Conservation (phyloP, 2,329 filamentous ascomycete genomes). For the Phaeoacremonium minimum region DNA sequence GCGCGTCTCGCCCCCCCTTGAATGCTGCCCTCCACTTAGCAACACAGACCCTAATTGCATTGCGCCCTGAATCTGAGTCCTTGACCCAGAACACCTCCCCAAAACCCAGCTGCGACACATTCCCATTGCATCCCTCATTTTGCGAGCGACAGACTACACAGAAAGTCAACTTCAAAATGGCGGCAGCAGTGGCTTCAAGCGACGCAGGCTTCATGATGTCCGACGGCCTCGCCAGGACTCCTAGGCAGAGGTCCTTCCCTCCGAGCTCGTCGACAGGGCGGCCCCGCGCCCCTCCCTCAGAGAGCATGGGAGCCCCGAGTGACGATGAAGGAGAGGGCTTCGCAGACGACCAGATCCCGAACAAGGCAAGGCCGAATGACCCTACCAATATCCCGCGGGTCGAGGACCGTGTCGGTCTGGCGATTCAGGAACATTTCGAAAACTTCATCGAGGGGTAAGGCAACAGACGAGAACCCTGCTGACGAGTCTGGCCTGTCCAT, state of each 20-base stretch:
- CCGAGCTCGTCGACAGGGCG: conserved; percentile 49
- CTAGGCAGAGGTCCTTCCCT: conserved; percentile 34
- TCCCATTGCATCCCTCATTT: too few relatives aligned
- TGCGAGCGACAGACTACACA: too few relatives aligned
- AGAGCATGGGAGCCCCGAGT: conserved; percentile 55
- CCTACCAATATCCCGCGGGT: conserved; percentile 60
- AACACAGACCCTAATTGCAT: background rate
- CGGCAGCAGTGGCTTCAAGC: conserved; percentile 44
- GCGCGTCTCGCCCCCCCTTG: background rate
- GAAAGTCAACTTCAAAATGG: conserved; percentile 12
- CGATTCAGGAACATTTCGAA: conserved; percentile 73
- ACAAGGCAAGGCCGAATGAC: conserved; percentile 41
- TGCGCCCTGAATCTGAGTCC: too few relatives aligned
- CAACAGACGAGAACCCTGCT: background rate
- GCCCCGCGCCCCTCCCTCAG: conserved; percentile 57
- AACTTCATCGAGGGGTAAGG: conserved; percentile 72
- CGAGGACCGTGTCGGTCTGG: conserved; percentile 70
- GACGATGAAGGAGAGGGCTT: conserved; percentile 60
- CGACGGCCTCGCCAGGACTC: conserved; percentile 44
- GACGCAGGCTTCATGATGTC: conserved; percentile 55
- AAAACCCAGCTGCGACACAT: too few relatives aligned
- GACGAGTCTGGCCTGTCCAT: too few relatives aligned
- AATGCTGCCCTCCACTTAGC: background rate
- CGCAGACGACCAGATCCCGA: conserved; percentile 59
- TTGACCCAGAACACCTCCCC: too few relatives aligned